Evolutionary conservation across 345 rosid species (phyloP).

Genomic region (Arabidopsis arenosa): DNA sequence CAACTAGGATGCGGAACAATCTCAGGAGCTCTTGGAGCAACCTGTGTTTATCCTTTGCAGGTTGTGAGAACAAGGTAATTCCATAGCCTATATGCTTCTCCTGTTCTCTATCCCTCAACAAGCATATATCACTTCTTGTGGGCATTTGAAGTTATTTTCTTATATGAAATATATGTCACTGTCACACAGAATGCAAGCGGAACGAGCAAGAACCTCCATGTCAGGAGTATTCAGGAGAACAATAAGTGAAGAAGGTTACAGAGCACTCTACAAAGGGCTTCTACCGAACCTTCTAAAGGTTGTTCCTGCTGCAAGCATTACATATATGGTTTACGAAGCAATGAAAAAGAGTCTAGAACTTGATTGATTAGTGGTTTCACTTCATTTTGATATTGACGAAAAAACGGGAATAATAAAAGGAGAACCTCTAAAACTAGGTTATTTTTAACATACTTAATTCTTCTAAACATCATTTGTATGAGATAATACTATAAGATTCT

Average conservation of each 20-base stretch:
- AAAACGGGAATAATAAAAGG: constrained; percentile 34
- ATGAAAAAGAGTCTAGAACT: constrained; percentile 83
- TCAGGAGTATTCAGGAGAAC: constrained; percentile 79
- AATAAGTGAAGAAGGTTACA: constrained; percentile 64
- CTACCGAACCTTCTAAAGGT: constrained; percentile 84
- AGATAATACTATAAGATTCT: background rate
- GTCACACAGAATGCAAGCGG: constrained; percentile 83
- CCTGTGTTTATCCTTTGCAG: constrained; percentile 94
- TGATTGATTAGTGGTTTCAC: constrained; percentile 44
- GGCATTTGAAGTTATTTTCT: background rate
- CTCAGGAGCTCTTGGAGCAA: constrained; percentile 92
- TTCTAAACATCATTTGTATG: constrained; percentile 41
- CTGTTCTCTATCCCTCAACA: background rate
- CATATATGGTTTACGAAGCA: constrained; percentile 70
- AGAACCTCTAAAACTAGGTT: constrained; percentile 31
- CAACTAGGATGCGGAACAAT: constrained; percentile 90
- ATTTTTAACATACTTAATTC: constrained; percentile 40
- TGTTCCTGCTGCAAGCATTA: constrained; percentile 60
- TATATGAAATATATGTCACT: constrained; percentile 3
- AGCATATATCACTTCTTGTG: background rate
- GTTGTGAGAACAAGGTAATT: constrained; percentile 88
- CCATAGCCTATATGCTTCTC: background rate
- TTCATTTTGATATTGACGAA: constrained; percentile 44
- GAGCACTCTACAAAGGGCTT: constrained; percentile 85
- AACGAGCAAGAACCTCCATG: constrained; percentile 67